Conservation (phyloP, 1,284 basidiomycete species). For the Rhodofomes roseus region DNA sequence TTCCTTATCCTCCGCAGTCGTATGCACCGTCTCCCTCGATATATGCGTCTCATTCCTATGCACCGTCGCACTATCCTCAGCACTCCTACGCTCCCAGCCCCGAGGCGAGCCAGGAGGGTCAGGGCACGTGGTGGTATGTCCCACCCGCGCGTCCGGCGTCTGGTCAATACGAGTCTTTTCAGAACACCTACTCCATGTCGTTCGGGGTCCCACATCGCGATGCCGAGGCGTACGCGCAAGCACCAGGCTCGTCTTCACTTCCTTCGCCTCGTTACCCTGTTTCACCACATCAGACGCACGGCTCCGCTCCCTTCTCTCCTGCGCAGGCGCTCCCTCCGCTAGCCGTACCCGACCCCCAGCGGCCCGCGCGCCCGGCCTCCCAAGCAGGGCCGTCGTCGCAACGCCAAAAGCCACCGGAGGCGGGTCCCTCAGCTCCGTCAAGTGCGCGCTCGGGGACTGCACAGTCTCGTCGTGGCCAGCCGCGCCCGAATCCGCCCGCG, state of each 20-base stretch:
- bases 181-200: conserved; percentile 34
- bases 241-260: conserved; percentile 13
- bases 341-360: background rate
- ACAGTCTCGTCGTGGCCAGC: conserved; percentile 24
- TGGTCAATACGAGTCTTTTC: conserved; percentile 41
- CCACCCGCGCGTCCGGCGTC: conserved; percentile 28
- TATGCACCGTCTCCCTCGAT: conserved; percentile 36
- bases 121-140: conserved; percentile 57
- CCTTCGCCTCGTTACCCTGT: conserved; percentile 13
- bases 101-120: conserved; percentile 35
- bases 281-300: conserved; percentile 1
- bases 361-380: background rate
- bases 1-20: conserved; percentile 41
- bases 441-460: conserved; percentile 11
- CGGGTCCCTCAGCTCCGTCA: conserved; percentile 10
- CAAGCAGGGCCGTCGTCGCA: background rate
- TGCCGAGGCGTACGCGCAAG: conserved; percentile 15
- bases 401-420: conserved; percentile 10
- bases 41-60: conserved; percentile 34
- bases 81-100: conserved; percentile 16
- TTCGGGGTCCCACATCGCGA: conserved; percentile 26
- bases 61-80: conserved; percentile 33
- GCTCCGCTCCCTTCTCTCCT: background rate
- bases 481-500: conserved; percentile 65
- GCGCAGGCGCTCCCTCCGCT: background rate